Conservation (phyloP, 2,329 filamentous ascomycete species). For the Tolypocladium cylindrosporum region DNA sequence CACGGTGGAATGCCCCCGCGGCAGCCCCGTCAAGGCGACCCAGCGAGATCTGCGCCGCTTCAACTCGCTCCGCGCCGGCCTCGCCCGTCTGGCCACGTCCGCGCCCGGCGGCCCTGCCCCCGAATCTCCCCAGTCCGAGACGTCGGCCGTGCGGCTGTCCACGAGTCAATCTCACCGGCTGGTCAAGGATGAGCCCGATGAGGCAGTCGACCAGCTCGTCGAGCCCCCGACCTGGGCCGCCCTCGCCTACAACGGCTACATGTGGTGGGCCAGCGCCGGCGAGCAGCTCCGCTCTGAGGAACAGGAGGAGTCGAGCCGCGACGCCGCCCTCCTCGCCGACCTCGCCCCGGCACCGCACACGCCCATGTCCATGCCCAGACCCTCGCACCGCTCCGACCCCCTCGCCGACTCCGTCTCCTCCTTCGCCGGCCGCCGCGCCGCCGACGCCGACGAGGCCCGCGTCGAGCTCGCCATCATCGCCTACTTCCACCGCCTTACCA, state of each 20-base stretch:
- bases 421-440: conserved; percentile 25
- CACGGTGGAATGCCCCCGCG: conserved; percentile 56
- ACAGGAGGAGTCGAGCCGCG: conserved; percentile 45
- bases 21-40: conserved; percentile 66
- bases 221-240: conserved; percentile 61
- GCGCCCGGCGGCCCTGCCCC: conserved; percentile 12
- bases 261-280: conserved; percentile 84
- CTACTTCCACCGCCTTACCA: conserved; percentile 71
- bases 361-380: conserved; percentile 19
- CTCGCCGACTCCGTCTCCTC: conserved; percentile 35
- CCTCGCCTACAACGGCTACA: conserved; percentile 71
- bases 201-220: conserved; percentile 44
- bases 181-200: conserved; percentile 29
- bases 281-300: conserved; percentile 56
- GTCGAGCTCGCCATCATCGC: conserved; percentile 64
- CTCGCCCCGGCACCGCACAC: conserved; percentile 25
- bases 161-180: conserved; percentile 14
- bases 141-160: conserved; percentile 15
- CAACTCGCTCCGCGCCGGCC: conserved; percentile 53
- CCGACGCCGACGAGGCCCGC: conserved; percentile 32
- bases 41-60: conserved; percentile 84
- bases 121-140: conserved; percentile 17
- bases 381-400: conserved; percentile 20
- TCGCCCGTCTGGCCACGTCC: conserved; percentile 36
- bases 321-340: conserved; percentile 46